Evolutionary conservation across 805 yeast species (phyloP).

Genomic region (Candida caryicola): DNA sequence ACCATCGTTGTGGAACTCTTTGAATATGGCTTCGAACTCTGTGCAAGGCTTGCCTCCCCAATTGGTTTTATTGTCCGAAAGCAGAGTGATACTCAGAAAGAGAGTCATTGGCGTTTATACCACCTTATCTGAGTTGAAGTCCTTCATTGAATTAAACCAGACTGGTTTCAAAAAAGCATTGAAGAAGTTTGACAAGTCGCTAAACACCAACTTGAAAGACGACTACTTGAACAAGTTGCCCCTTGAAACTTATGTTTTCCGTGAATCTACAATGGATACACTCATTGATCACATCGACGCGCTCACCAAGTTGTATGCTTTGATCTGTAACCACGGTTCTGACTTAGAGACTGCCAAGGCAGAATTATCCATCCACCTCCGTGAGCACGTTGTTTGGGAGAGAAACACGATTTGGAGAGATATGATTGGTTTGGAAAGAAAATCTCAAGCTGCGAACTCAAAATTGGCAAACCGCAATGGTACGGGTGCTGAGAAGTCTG

Average conservation of each 20-base stretch:
- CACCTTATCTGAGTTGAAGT: constrained; percentile 47
- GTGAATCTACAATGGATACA: constrained; percentile 25
- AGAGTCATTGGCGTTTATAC: constrained; percentile 44
- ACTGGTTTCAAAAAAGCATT: constrained; percentile 54
- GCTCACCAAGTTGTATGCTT: constrained; percentile 33
- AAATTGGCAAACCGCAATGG: constrained; percentile 3
- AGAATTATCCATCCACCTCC: constrained; percentile 54
- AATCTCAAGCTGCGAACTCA: constrained; percentile 32
- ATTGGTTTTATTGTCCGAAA: constrained; percentile 42
- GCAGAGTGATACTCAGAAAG: constrained; percentile 46
- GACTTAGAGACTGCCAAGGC: constrained; percentile 44
- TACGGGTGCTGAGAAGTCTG: constrained; percentile 2
- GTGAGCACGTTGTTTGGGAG: constrained; percentile 57
- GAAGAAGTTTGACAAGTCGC: constrained; percentile 52
- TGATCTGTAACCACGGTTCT: constrained; percentile 35
- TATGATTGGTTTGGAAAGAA: constrained; percentile 48
- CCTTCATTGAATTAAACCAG: constrained; percentile 49
- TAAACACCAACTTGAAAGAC: constrained; percentile 42
- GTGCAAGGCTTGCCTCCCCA: constrained; percentile 29
- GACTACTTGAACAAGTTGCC: constrained; percentile 48
- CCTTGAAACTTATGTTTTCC: constrained; percentile 38
- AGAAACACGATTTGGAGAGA: constrained; percentile 57
- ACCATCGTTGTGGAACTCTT: constrained; percentile 30
- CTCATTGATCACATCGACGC: constrained; percentile 33
- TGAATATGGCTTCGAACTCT: constrained; percentile 16